Base-by-base conservation (phyloP, 345 rosid species). In the Eucalyptus cloeziana region DNA sequence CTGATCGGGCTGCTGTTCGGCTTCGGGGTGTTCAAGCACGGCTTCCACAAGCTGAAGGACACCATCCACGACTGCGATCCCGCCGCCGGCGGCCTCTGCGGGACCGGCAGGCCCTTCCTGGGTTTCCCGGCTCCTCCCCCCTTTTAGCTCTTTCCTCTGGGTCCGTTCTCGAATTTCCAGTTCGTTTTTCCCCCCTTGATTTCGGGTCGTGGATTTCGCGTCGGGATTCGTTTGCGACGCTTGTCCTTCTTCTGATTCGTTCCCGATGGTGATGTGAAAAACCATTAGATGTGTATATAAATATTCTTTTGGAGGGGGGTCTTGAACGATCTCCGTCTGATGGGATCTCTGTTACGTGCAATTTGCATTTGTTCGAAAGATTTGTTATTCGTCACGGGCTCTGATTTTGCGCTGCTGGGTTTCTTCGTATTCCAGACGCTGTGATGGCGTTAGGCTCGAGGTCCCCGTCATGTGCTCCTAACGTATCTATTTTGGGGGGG, bases 1-100 rank as follows among this genome's bases (percentile, higher is more conserved):
- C 87, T 94, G 89, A 93, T 96, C 85, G 99, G 99, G 4, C 58
- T 96, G 14, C 43, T 96, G 15, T 96, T 97, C 87, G 99, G 99
- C 2, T 97, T 96, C 91, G 98, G 98, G 6, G 99, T 96, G 7
- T 97, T 94, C 93, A 94, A 94, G 90, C 88, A 96, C 60, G 99
- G 96, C 6, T 96, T 96, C 88, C 95, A 95, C 94, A 96, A 97
- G 93, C 52, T 95, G 87, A 94, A 96, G 89, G 94, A 98, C 16
- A 88, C 95, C 2, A 8, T 95, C 24, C 94, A 96, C 90, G 92
- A 80, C 6, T 94, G 94, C 90, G 93, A 93, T 89, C 94, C 93
- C 7, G 31, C 24, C 45, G 24, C 40, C 22, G 88, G 54, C 47
- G 31, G 71, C 13, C n/a, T 69, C 58, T 89, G 71, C 27, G 89